Conservation (phyloP, 2,329 filamentous ascomycete genomes). For the Stachybotrys elegans region DNA sequence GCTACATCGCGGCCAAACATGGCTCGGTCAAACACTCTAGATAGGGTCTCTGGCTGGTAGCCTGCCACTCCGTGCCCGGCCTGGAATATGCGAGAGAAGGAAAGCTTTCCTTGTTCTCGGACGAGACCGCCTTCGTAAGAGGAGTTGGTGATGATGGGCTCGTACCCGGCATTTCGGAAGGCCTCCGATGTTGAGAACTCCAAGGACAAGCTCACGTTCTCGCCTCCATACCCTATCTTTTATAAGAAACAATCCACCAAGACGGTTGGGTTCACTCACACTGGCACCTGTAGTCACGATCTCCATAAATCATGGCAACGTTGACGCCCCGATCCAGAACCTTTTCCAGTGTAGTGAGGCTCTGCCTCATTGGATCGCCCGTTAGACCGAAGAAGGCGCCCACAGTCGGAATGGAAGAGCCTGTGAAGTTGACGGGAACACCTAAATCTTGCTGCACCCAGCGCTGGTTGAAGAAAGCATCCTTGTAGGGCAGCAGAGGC, state of each 20-base stretch:
- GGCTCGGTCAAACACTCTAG: conserved; percentile 52
- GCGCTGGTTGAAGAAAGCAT: conserved; percentile 58
- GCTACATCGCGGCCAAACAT: conserved; percentile 47
- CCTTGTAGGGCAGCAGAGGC: conserved; percentile 54
- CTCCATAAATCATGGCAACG: conserved; percentile 64
- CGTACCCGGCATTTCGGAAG: conserved; percentile 64
- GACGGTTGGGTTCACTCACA: conserved; percentile 34
- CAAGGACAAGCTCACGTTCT: conserved; percentile 60
- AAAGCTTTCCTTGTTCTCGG: conserved; percentile 67
- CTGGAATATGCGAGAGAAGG: conserved; percentile 59
- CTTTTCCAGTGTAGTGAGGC: conserved; percentile 40
- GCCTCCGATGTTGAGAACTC: conserved; percentile 35
- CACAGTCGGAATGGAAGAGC: conserved; percentile 29
- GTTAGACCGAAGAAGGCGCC: conserved; percentile 53
- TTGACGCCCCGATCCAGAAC: conserved; percentile 57
- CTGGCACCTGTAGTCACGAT: conserved; percentile 55
- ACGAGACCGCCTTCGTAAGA: conserved; percentile 65
- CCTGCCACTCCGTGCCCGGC: conserved; percentile 56
- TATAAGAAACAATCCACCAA: background rate
- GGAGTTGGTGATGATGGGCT: conserved; percentile 59
- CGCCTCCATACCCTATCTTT: conserved; percentile 47
- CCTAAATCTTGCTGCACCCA: conserved; percentile 54
- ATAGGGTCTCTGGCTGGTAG: conserved; percentile 51
- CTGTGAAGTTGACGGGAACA: conserved; percentile 53
- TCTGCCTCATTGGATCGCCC: conserved; percentile 44